These are phyloP conservation scores for Aureobasidium sp. DNA, from an alignment of 2,329 filamentous ascomycete species.

Conservation along the genomic window DNA sequence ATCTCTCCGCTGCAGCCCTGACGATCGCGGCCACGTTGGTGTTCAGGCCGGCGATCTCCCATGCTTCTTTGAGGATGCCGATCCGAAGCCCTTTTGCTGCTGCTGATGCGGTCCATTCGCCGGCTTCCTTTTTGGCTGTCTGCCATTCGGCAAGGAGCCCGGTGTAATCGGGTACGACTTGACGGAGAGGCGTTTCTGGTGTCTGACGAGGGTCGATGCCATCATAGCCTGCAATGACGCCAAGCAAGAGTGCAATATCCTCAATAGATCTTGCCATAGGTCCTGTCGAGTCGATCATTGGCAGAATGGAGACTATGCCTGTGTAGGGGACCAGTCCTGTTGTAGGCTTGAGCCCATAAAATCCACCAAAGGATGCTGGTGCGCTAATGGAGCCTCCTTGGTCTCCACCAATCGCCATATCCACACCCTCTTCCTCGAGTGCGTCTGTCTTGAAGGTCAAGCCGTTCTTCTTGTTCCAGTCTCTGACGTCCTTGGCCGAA, in stretches of 20 bases:
- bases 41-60: slow-evolving; percentile 34
- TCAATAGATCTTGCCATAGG: slow-evolving; percentile 37
- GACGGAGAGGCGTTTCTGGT: slow-evolving; percentile 33
- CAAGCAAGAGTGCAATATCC: slow-evolving; percentile 35
- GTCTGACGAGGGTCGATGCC: slow-evolving; percentile 39
- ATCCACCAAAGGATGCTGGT: slow-evolving; percentile 22
- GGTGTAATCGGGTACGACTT: slow-evolving; percentile 33
- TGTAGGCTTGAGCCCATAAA: slow-evolving; percentile 35
- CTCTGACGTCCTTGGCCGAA: slow-evolving; percentile 26
- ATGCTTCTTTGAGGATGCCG: slow-evolving; percentile 42
- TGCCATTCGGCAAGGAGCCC: slow-evolving; percentile 25
- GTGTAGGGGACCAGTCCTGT: slow-evolving; percentile 41
- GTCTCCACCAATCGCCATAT: slow-evolving; percentile 32
- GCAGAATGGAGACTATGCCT: slow-evolving; percentile 34
- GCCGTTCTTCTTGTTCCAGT: slow-evolving; percentile 19
- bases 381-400: slow-evolving; percentile 24
- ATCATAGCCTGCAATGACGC: slow-evolving; percentile 40
- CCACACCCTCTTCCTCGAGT: slow-evolving; percentile 24
- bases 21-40: slow-evolving; percentile 34
- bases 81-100: slow-evolving; percentile 38
- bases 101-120: slow-evolving; percentile 26
- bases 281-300: slow-evolving; percentile 41
- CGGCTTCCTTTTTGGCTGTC: slow-evolving; percentile 21
- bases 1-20: slow-evolving; percentile 31
- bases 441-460: slow-evolving; percentile 3